These are phyloP conservation scores for Teratosphaeria viscida DNA, from an alignment of 2,329 filamentous ascomycete species.

Conservation along the genomic window DNA sequence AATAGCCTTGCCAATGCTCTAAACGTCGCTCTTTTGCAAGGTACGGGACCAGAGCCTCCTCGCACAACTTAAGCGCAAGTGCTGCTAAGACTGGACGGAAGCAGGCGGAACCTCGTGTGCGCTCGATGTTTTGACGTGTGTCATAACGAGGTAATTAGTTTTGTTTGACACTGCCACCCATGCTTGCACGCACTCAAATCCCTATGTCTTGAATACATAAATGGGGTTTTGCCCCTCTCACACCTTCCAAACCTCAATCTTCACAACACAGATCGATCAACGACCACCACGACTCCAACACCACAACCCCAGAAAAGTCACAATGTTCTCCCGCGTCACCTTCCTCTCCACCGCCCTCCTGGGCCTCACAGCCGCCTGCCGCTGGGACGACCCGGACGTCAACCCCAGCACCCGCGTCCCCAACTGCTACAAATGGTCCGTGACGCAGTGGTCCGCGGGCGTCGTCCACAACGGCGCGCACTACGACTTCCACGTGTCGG, in stretches of 20 bases:
- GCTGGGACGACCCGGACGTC: slow-evolving; percentile 17
- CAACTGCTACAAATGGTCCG: not conserved
- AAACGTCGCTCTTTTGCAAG: not conserved
- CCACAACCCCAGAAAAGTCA: not conserved
- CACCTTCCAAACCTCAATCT: not conserved
- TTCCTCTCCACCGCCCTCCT: not conserved
- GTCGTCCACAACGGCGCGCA: too few species aligned
- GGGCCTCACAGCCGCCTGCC: not conserved
- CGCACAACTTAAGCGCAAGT: not conserved
- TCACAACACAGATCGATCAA: not conserved
- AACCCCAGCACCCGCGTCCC: not conserved
- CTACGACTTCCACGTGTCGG: not conserved
- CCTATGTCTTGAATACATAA: not conserved
- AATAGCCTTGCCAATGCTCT: not conserved
- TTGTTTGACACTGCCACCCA: too few species aligned
- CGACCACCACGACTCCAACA: not conserved
- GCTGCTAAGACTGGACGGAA: not conserved
- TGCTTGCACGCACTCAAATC: too few species aligned
- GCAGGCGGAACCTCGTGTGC: not conserved
- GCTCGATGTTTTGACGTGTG: not conserved
- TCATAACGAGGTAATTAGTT: not conserved
- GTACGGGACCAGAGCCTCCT: not conserved
- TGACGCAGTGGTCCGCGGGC: not conserved
- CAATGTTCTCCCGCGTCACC: not conserved
- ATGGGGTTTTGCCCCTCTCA: not conserved